Percentiles rank a stretch among this genome's conserved stretches.
These are phyloP conservation scores for Kodamaea laetipori DNA, from an alignment of 805 yeast genomes.

Conservation along the genomic window DNA sequence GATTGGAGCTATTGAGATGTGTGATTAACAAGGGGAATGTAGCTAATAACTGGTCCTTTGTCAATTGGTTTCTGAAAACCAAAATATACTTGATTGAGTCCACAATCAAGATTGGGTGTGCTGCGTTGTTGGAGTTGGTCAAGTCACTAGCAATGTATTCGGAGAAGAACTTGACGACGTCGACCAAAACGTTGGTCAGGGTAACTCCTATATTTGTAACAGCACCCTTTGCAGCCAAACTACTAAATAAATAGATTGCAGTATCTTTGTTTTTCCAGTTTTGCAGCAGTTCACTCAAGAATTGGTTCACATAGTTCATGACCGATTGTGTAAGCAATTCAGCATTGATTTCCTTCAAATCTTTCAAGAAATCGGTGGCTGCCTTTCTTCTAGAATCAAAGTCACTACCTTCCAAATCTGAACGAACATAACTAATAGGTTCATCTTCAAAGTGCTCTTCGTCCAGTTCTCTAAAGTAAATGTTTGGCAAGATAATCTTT, in stretches of 20 bases:
- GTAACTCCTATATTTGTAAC: slow-evolving; percentile 86
- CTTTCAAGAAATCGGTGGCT: slow-evolving; percentile 89
- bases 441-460: slow-evolving; percentile 96
- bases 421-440: slow-evolving; percentile 87
- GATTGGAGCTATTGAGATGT: slow-evolving; percentile 58
- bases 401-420: slow-evolving; percentile 95
- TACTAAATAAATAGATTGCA: slow-evolving; percentile 80
- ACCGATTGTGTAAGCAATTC: slow-evolving; percentile 72
- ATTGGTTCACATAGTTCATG: slow-evolving; percentile 68
- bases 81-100: slow-evolving; percentile 92
- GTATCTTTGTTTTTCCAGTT: slow-evolving; percentile 89
- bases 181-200: slow-evolving; percentile 79
- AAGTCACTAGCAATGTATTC: slow-evolving; percentile 82
- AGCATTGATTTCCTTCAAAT: slow-evolving; percentile 78
- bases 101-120: slow-evolving; percentile 79
- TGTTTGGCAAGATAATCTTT: slow-evolving; percentile 85
- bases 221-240: slow-evolving; percentile 89
- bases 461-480: slow-evolving; percentile 81
- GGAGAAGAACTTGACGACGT: slow-evolving; percentile 83
- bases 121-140: slow-evolving; percentile 39
- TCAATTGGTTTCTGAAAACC: slow-evolving; percentile 88
- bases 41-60: slow-evolving; percentile 77
- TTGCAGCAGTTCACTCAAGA: slow-evolving; percentile 42
- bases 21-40: slow-evolving; percentile 77
- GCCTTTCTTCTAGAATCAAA: slow-evolving; percentile 89